These are phyloP conservation scores for Chaetomium sp. DNA, from an alignment of 2,329 filamentous ascomycete genomes.

Conservation along the genomic window DNA sequence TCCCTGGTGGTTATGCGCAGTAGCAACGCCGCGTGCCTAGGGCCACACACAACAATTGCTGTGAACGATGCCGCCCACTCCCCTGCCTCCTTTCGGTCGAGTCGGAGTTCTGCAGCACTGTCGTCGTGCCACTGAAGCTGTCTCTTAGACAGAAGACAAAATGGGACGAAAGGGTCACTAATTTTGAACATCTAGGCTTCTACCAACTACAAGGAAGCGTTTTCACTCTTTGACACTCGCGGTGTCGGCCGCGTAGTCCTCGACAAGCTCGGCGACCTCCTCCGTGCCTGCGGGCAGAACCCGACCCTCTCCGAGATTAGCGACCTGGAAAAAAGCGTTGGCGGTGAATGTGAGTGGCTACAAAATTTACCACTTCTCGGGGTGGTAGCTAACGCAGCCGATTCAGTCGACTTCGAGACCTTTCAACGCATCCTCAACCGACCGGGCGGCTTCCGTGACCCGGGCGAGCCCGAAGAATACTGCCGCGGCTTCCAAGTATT, in stretches of 20 bases:
- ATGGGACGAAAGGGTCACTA: constrained; percentile 42
- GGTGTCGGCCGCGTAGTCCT: constrained; percentile 86
- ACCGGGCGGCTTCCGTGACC: constrained; percentile 95
- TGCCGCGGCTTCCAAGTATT: constrained; percentile 99
- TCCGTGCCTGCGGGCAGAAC: constrained; percentile 96
- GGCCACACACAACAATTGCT: no score
- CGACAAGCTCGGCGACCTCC: constrained; percentile 83
- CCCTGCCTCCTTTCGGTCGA: no score
- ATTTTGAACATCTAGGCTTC: constrained; percentile 56
- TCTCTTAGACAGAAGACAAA: neutral
- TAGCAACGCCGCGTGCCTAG: no score
- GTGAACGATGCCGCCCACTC: no score
- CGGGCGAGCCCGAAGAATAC: constrained; percentile 96
- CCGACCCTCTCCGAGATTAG: constrained; percentile 88
- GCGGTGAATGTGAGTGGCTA: constrained; percentile 73
- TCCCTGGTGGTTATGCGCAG: no score
- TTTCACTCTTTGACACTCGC: constrained; percentile 99
- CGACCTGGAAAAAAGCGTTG: constrained; percentile 85
- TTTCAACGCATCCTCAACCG: constrained; percentile 97
- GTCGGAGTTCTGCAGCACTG: no score
- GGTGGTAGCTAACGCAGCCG: constrained; percentile 5
- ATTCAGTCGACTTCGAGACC: constrained; percentile 88
- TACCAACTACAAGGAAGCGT: constrained; percentile 99
- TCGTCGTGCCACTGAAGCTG: neutral
- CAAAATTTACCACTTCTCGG: neutral